phyloP scores from a whole-genome alignment of 495 filamentous ascomycete genomes.

The Talaromyces wortmannii region DNA sequence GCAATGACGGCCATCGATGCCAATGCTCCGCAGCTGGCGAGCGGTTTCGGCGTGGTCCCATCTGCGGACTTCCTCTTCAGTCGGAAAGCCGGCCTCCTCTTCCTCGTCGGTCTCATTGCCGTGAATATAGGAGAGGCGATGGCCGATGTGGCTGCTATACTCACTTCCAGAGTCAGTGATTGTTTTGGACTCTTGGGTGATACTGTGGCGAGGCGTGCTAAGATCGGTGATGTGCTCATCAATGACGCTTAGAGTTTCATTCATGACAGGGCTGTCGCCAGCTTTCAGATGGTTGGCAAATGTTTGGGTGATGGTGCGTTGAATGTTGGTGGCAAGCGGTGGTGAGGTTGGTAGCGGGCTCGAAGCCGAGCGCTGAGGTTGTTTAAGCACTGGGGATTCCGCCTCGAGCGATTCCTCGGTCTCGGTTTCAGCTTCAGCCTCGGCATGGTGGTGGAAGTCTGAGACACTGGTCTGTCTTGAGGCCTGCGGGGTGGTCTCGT shows the following conservation, averaged over 20 bases:
- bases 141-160: conserved; percentile 72
- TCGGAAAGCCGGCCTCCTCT: conserved; percentile 48
- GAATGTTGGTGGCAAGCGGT: conserved; percentile 31
- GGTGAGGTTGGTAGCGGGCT: conserved; percentile 32
- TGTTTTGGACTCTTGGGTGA: conserved; percentile 44
- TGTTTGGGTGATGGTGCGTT: conserved; percentile 39
- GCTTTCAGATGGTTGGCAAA: conserved; percentile 35
- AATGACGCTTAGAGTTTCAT: conserved; percentile 95
- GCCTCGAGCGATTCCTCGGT: background rate
- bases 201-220: conserved; percentile 61
- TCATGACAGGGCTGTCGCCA: conserved; percentile 78
- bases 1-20: conserved; percentile 79
- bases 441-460: conserved; percentile 15
- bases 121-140: conserved; percentile 81
- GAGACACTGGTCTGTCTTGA: conserved; percentile 37
- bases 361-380: conserved; percentile 33
- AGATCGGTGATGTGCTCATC: conserved; percentile 97
- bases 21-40: conserved; percentile 72
- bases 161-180: conserved; percentile 83
- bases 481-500: conserved; percentile 40
- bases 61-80: conserved; percentile 54
- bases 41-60: conserved; percentile 80
- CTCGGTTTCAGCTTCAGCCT: conserved; percentile 10
- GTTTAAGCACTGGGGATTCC: conserved; percentile 10
- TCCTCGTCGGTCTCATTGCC: conserved; percentile 82